Conservation (phyloP, 148 eudicot species). For the Drosera capensis region DNA sequence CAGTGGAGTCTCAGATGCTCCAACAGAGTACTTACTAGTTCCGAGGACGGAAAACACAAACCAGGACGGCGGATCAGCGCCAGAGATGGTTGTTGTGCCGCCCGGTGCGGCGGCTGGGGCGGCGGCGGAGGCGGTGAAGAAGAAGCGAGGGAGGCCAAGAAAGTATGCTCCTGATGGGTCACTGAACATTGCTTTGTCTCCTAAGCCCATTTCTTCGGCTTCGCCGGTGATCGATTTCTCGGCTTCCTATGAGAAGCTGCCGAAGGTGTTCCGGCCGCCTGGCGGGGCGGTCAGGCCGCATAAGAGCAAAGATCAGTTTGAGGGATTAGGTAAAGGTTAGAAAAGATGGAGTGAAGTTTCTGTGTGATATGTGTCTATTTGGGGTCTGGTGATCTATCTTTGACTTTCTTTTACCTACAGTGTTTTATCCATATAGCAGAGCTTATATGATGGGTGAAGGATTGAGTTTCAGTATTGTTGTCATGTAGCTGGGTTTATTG, state of each 20-base stretch:
- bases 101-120: slow-evolving; percentile 5
- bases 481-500: neutral
- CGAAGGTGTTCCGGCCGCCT: slow-evolving; percentile 25
- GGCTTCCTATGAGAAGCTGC: slow-evolving; percentile 42
- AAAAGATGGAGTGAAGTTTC: neutral
- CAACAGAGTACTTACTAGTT: slow-evolving; percentile 64
- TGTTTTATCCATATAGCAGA: neutral
- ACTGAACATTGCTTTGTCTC: slow-evolving; percentile 36
- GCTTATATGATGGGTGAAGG: neutral
- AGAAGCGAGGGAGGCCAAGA: slow-evolving; percentile 90
- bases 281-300: slow-evolving; percentile 30
- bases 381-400: neutral
- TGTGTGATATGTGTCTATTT: no score
- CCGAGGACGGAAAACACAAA: slow-evolving; percentile 40
- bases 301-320: slow-evolving; percentile 35
- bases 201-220: slow-evolving; percentile 60
- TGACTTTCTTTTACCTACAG: neutral
- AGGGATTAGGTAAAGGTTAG: slow-evolving; percentile 31
- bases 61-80: slow-evolving; percentile 29
- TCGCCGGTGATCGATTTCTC: slow-evolving; percentile 83
- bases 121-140: slow-evolving; percentile 28
- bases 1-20: slow-evolving; percentile 91
- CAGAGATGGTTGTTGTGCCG: slow-evolving; percentile 13
- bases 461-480: neutral
- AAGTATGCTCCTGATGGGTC: slow-evolving; percentile 81